Percentiles rank a stretch among this genome's conserved stretches.
These are phyloP conservation scores for Micractinium conductrix DNA, from an alignment of 139 green algal genomes.

Conservation along the genomic window DNA sequence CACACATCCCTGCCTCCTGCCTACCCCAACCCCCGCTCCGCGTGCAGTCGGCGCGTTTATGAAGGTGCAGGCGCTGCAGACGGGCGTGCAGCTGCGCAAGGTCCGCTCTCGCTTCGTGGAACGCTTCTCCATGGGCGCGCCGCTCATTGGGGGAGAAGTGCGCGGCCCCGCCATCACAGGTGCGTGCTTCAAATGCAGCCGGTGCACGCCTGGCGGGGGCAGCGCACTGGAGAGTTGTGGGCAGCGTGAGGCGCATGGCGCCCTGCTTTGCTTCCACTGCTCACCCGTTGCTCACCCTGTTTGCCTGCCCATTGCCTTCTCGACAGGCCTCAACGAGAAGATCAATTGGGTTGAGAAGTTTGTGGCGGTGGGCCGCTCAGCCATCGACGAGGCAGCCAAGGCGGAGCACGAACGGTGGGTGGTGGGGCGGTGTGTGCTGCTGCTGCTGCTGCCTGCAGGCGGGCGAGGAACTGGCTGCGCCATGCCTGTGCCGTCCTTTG, in stretches of 20 bases:
- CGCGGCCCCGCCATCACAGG: slow-evolving; percentile 75
- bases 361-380: slow-evolving; percentile 50
- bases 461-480: no score
- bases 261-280: no score
- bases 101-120: slow-evolving; percentile 88
- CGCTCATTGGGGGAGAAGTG: slow-evolving; percentile 78
- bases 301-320: no score
- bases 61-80: slow-evolving; percentile 78
- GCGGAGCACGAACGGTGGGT: slow-evolving; percentile 28
- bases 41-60: slow-evolving; percentile 92
- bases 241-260: no score
- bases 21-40: no score
- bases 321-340: slow-evolving; percentile 74
- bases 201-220: no score
- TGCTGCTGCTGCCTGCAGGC: no score
- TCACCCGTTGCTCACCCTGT: no score
- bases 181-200: no score
- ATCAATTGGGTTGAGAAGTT: slow-evolving; percentile 94
- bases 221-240: no score
- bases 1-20: no score
- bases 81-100: background rate
- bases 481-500: no score
- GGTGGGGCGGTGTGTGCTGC: background rate
- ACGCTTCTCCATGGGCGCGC: slow-evolving; percentile 91
- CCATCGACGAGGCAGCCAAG: slow-evolving; percentile 22